Percentiles rank a stretch among this genome's conserved stretches.
Evolutionary conservation across 352 stramenopile genomes (phyloP).

Genomic region (Halophytophthora batemanensis): DNA sequence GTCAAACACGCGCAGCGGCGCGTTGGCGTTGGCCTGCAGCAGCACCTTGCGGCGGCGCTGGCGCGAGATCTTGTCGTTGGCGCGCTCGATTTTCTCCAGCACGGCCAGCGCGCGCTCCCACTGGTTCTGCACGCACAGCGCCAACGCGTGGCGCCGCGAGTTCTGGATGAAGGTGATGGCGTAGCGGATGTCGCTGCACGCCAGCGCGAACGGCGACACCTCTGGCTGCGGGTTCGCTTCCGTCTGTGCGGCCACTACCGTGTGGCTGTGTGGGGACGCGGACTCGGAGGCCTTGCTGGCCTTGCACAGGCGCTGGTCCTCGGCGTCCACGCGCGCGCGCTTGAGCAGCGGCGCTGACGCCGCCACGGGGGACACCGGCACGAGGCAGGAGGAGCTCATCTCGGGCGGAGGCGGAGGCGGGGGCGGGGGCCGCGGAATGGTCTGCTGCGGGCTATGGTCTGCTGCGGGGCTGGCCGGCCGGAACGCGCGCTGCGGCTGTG

Average conservation of each 20-base stretch:
- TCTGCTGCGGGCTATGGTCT: neutral
- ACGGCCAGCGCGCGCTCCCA: constrained; percentile 70
- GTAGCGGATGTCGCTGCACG: constrained; percentile 56
- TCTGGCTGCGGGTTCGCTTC: constrained; percentile 13
- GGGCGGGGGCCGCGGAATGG: neutral
- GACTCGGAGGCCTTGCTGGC: constrained; percentile 48
- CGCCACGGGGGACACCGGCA: constrained; percentile 38
- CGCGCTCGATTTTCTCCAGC: constrained; percentile 79
- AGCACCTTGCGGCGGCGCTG: constrained; percentile 63
- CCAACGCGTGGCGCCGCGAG: constrained; percentile 65
- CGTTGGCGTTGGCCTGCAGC: constrained; percentile 50
- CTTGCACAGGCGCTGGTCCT: constrained; percentile 60
- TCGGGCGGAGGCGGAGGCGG: constrained; percentile 1
- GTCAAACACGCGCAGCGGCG: constrained; percentile 21
- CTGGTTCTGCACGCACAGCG: constrained; percentile 67
- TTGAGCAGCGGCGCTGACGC: constrained; percentile 42
- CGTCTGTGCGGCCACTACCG: constrained; percentile 15
- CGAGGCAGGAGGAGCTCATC: constrained; percentile 65
- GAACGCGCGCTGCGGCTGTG: no score
- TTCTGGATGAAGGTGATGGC: constrained; percentile 77
- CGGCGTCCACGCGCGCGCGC: constrained; percentile 46
- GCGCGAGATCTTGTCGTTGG: constrained; percentile 73
- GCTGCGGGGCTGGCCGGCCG: neutral
- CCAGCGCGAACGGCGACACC: constrained; percentile 42
- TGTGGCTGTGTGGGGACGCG: constrained; percentile 44